A percentile compares a stretch with the other conserved stretches of the same genome.
These are phyloP conservation scores for Arxiozyma slooffiae DNA, from an alignment of 1,139 yeast genomes.

Conservation along the genomic window DNA sequence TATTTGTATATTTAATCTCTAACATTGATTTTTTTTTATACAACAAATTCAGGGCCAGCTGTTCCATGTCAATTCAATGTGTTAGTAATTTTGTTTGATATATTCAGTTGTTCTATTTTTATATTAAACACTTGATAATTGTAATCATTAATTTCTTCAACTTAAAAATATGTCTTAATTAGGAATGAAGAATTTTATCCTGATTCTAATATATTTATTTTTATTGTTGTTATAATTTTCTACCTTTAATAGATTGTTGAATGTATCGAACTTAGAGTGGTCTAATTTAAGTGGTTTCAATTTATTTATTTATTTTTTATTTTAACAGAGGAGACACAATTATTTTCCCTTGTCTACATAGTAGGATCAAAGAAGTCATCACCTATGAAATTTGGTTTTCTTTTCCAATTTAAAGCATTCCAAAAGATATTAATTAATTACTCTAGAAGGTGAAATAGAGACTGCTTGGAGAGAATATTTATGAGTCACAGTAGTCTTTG, in stretches of 20 bases:
- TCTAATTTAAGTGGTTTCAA: background rate
- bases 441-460: slow-evolving; percentile 74
- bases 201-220: background rate
- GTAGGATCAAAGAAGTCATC: slow-evolving; percentile 45
- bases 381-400: slow-evolving; percentile 56
- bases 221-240: too few relatives aligned
- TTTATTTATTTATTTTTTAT: background rate
- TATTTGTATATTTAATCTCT: slow-evolving; percentile 8
- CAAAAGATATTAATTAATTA: slow-evolving; percentile 79
- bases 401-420: slow-evolving; percentile 85
- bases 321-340: background rate
- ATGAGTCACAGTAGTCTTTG: slow-evolving; percentile 68
- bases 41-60: slow-evolving; percentile 29
- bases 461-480: slow-evolving; percentile 79
- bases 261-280: slow-evolving; percentile 9
- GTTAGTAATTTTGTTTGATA: background rate
- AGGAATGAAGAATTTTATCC: slow-evolving; percentile 1
- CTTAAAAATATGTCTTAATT: slow-evolving; percentile 2
- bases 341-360: background rate
- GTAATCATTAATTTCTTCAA: background rate
- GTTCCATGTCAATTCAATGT: slow-evolving; percentile 13
- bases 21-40: slow-evolving; percentile 18
- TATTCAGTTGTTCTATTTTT: background rate
- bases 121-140: background rate
- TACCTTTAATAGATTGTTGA: background rate